Evolutionary conservation across 2,329 filamentous ascomycete genomes (phyloP), one percentile per base, ranked within the genome.

Genomic region (Penicillium sumatraense): DNA sequence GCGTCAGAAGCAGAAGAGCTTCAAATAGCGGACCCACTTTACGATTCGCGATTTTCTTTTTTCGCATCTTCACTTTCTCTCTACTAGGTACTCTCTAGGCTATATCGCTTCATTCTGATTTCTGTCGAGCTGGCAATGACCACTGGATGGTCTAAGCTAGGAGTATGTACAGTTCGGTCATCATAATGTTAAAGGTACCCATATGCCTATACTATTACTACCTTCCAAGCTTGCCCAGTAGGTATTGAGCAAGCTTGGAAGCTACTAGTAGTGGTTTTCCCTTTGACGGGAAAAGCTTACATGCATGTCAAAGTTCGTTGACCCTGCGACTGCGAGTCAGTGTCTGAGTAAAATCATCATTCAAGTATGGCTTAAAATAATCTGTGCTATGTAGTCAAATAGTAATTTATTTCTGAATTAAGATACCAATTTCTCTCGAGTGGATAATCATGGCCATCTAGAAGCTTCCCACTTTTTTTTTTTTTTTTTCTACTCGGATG

Each of bases 1-100:
- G 5, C 71, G 79, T 54, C 72, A 79, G 54, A 74, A 70, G 58
- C 79, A 78, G 56, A 80, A 80, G 62, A 68, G 67, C 48, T 75
- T 72, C 50, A 70, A 63, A 49, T 65, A 59, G 46, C 23, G 18
- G 42, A 31, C 27, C 20, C 24, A 23, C 24, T 29, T 40, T 5
- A 42, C 21, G 16, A 36, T 36, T 42, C 40, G 21, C 6, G 14
- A 20, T 31, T 33, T 38, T 41, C 16, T 29, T 35, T 35, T 27
- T 11, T 38, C 16, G n/a, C 16, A 18, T 38, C 16, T 13, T 36
- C 36, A 10, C 21, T n/a, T n/a, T n/a, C n/a, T n/a, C n/a, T n/a
- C n/a, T n/a, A n/a, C n/a, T n/a, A n/a, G n/a, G n/a, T n/a, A n/a
- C n/a, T n/a, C 29, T 31, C n/a, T 31, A 10, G 29, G 29, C 29